Evolutionary conservation across 805 yeast species (phyloP), one percentile per base, ranked within the genome.

Genomic region (Kazachstania taianensis): DNA sequence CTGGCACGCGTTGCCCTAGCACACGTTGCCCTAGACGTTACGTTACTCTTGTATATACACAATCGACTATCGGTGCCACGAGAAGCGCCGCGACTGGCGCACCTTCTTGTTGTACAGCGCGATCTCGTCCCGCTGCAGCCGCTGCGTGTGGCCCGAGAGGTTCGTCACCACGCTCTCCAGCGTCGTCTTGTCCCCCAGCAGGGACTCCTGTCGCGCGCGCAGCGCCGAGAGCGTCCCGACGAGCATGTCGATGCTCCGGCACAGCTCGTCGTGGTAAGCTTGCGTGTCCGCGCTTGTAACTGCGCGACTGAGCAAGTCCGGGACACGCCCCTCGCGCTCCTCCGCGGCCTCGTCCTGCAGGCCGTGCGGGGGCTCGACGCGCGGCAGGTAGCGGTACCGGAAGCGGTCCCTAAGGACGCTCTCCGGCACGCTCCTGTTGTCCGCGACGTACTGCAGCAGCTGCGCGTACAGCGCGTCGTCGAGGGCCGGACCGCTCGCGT

Each of bases 121-220:
- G 12, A 63, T 55, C 44, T 66, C 69, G 38, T 61, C 65, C 37
- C 89, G 66, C 46, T 81, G 71, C 34, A 81, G 48, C 48, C 83
- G 73, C 56, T 92, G 96, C 5, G 94, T 81, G 53, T 87, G 86
- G 6, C 94, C 96, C 12, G 87, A 82, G 46, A 87, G 62, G 48
- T 84, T 86, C 52, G 85, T 94, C 28, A 92, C 86, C 45, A 92
- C 94, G 2, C 79, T 70, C 47, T 89, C 94, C 52, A 79, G 86
- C 12, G 87, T 73, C 23, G 70, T 72, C 48, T 82, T 81, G 54
- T 86, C 94, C 29, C 66, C 69, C 38, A 63, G 63, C 14, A 78
- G 59, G 7, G 68, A 74, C 24, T 55, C 53, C 32, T 70, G 63
- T 40, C 70, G 49, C 7, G 41, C 51, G 35, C 66, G 65, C 3